A percentile compares a stretch with the other conserved stretches of the same genome.
Evolutionary conservation across 352 stramenopile species (phyloP).

Genomic region (Phytophthora europaea): DNA sequence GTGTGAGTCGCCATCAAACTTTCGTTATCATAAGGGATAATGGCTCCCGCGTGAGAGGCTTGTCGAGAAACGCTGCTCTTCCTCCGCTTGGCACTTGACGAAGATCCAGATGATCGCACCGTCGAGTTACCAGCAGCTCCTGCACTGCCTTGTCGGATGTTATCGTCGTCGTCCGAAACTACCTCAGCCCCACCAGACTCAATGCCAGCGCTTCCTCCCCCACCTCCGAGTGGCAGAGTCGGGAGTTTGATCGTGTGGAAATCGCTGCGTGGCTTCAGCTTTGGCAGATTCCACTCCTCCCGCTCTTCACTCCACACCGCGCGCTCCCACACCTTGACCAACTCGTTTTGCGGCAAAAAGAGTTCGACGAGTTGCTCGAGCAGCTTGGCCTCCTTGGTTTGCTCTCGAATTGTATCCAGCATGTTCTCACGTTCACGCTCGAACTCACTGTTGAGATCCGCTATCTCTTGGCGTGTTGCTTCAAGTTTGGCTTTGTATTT

Average conservation of each 20-base stretch:
- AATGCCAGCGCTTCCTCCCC: constrained; percentile 20
- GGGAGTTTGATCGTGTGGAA: constrained; percentile 87
- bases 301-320: constrained; percentile 87
- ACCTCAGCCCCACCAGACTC: constrained; percentile 74
- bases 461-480: constrained; percentile 84
- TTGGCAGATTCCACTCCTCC: constrained; percentile 81
- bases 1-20: not conserved
- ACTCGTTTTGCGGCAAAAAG: constrained; percentile 85
- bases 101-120: constrained; percentile 43
- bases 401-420: constrained; percentile 90
- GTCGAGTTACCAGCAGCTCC: constrained; percentile 37
- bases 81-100: constrained; percentile 42
- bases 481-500: constrained; percentile 82
- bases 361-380: constrained; percentile 90
- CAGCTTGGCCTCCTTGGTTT: constrained; percentile 90
- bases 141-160: constrained; percentile 29
- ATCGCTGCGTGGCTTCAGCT: constrained; percentile 80
- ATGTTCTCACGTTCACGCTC: constrained; percentile 87
- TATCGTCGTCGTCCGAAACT: constrained; percentile 64
- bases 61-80: constrained; percentile 36
- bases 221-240: constrained; percentile 42
- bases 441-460: constrained; percentile 86
- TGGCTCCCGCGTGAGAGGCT: constrained; percentile 5
- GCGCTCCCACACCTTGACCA: constrained; percentile 91
- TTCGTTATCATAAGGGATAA: constrained; percentile 22